Base-by-base conservation (phyloP, 495 filamentous ascomycete genomes). In the Xylaria bambusicola region DNA sequence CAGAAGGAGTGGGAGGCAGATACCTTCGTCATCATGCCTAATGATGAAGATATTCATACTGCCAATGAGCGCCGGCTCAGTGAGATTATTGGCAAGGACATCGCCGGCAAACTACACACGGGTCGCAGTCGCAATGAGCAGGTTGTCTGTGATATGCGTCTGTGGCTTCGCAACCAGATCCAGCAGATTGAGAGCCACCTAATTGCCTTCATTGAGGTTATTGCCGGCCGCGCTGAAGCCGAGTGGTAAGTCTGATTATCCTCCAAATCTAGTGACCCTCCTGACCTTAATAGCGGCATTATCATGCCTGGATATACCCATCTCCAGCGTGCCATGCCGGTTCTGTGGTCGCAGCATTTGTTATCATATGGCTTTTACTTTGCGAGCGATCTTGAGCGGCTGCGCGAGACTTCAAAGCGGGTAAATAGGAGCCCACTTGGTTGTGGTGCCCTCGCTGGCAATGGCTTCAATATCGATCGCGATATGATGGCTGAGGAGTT, bases 41-140 rank as follows among this genome's bases (percentile, higher is more conserved):
- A 79, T 52, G 88, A 90, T 60, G 88, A 88, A 65, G 78, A 79
- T 60, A 95, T 95, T 61, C 93, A 96, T 75, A 96, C 92, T 0
- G 92, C 92, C 53, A 96, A 96, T 67, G 92, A 97, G 80, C 86
- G 93, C 52, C 84, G 93, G 40, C 78, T 98, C 18, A 88, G 89
- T 44, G 93, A 98, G 77, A 82, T 97, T 60, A 90, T 97, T 44
- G 92, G 93, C 63, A 93, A 87, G 69, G 82, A 89, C 6, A 87
- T 92, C 33, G 92, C 87, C 2, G 93, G 93, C 8, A 97, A 97
- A 77, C 82, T 97, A 60, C 93, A 97, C 78, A 97, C 93, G 4
- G 93, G 93, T 35, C 85, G 93, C 24, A 92, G 87, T 66, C 80
- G 93, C 42, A 98, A 98, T 69, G 93, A 98, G 77, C 93, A 98